These are phyloP conservation scores for Gnomoniopsis sp. DNA, from an alignment of 2,329 filamentous ascomycete genomes.

Conservation along the genomic window DNA sequence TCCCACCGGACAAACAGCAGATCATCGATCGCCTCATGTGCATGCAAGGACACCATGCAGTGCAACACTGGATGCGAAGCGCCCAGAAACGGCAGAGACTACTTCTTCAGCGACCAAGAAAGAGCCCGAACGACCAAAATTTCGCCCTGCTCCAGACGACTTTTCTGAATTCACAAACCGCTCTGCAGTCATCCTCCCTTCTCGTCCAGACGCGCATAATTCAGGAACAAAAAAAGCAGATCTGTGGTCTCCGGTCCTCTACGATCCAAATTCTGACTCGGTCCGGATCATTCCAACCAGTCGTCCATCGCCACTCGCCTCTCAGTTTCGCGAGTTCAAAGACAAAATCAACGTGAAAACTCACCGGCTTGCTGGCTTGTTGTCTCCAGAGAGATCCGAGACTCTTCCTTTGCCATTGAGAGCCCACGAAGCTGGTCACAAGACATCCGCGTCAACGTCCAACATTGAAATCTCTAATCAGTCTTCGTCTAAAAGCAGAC, in stretches of 20 bases:
- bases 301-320: constrained; percentile 1
- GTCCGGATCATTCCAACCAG: constrained; percentile 5
- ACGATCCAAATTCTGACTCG: constrained; percentile 12
- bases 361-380: not conserved
- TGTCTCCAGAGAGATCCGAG: constrained; percentile 1
- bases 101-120: not conserved
- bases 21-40: constrained; percentile 1
- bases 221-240: constrained; percentile 4
- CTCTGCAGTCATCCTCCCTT: constrained; percentile 13
- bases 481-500: not conserved
- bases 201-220: constrained; percentile 2
- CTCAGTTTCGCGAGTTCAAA: not conserved
- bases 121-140: constrained; percentile 8
- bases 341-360: not conserved
- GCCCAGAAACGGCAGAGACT: not conserved
- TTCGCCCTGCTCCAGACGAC: constrained; percentile 3
- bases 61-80: not conserved
- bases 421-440: not conserved
- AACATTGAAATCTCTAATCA: not conserved
- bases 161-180: constrained; percentile 12
- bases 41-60: constrained; percentile 13
- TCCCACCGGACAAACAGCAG: not conserved
- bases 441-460: not conserved
- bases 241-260: constrained; percentile 7
- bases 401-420: constrained; percentile 9